Base-by-base conservation (phyloP, 2,329 filamentous ascomycete species). In the Arthroderma sp. region DNA sequence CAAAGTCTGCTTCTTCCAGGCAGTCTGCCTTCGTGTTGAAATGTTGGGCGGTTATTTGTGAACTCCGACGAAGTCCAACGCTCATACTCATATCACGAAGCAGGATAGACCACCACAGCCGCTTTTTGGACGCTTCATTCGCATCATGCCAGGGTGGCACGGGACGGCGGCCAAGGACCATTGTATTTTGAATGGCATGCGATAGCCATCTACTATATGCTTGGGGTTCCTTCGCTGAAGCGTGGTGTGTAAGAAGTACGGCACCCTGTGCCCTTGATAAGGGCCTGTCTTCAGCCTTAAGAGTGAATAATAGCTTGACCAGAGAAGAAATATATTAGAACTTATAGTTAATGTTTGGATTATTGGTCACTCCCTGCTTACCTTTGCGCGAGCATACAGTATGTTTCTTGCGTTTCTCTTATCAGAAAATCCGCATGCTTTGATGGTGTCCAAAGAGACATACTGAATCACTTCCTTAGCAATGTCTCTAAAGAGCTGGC, bases 71-170 rank as follows among this genome's bases (percentile, higher is more conserved):
- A 48, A 74, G 63, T 3, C 71, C 67, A 6, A 76, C 60, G 3
- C 66, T 64, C 28, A 75, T 51, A 11, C 71, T 68, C 34, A 71
- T 65, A 53, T 75, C 72, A 7, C 73, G 68, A 4, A 75, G 61
- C 36, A 75, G 61, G 47, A 72, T 73, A 46, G 70, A 72, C 72
- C 72, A 75, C 72, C 72, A 75, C 5, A 76, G 56, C 1, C 71
- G 61, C 54, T 74, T 75, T 30, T 69, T 62, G 5, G 63, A 58
- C 61, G 65, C 67, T 36, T 69, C 66, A 22, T 22, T 22, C 15
- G 3, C 15, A 22, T 22, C 15, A 22, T 22, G 15, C 15, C 15
- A 22, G 15, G 15, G 15, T 3, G 15, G 15, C 15, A 22, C 15
- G 15, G 15, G 15, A 22, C 15, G 15, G 15, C 15, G 15, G 15